Conservation (phyloP, 108 stramenopile species). For the Thalassiosira profunda region DNA sequence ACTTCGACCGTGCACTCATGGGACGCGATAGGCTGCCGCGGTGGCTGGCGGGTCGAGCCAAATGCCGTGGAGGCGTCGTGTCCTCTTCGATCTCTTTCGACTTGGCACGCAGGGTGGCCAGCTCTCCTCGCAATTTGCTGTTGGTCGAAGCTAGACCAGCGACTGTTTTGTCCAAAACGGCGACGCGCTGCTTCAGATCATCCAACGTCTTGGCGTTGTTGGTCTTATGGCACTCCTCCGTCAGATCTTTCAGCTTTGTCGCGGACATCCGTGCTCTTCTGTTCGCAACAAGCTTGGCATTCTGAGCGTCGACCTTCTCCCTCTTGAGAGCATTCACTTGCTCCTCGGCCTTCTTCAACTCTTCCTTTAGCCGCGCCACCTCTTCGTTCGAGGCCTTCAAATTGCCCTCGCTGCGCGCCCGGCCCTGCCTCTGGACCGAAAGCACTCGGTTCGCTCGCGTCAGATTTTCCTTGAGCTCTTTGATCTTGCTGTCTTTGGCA, state of each 20-base stretch:
- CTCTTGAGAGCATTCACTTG: constrained; percentile 7
- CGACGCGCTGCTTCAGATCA: constrained; percentile 19
- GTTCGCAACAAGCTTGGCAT: constrained; percentile 24
- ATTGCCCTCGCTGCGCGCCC: constrained; percentile 20
- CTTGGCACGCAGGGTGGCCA: constrained; percentile 13
- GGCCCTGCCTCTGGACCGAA: constrained; percentile 26
- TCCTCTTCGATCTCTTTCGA: constrained; percentile 11
- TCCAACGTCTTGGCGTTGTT: constrained; percentile 10
- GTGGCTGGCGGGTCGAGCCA: no score
- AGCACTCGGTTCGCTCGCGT: constrained; percentile 25
- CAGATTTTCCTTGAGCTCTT: constrained; percentile 4
- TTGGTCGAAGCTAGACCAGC: constrained; percentile 36
- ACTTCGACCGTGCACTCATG: no score
- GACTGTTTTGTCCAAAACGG: constrained; percentile 39
- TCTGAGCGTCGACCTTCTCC: constrained; percentile 1
- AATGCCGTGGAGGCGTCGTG: no score
- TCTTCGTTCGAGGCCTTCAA: constrained; percentile 15
- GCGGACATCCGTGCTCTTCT: constrained; percentile 21
- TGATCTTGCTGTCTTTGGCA: constrained; percentile 25
- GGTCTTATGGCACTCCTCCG: not conserved
- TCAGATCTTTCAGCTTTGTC: constrained; percentile 22
- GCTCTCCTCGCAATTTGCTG: constrained; percentile 25
- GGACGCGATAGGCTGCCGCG: no score
- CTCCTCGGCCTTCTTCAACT: constrained; percentile 15
- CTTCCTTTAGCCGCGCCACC: constrained; percentile 8